Evolutionary conservation across 2,329 filamentous ascomycete genomes (phyloP), one percentile per base, ranked within the genome.

Genomic region (Aaosphaeria arxii): DNA sequence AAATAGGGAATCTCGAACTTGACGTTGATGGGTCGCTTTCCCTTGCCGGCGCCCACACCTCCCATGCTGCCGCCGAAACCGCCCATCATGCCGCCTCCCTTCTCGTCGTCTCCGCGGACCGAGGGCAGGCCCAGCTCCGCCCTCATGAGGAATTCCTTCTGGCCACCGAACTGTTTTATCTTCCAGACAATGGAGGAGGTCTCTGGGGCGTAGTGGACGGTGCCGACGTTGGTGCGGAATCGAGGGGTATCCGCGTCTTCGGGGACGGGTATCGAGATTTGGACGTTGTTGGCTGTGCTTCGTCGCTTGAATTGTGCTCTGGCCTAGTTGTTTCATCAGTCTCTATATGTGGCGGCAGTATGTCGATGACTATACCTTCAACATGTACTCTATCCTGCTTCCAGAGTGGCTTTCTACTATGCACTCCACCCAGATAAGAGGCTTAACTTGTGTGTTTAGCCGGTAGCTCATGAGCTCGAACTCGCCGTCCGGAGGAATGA

Each of bases 1-100:
- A 99, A 99, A 75, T 99, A 99, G n/a, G 94, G 94, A 67, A 99
- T 99, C 77, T 99, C 94, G 70, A 99, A 99, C 77, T 99, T 99
- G 76, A 99, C 94, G 71, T 91, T 92, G 64, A 99, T 99, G 1
- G 94, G 94, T 59, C 94, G 79, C 80, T 97, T 99, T 17, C 89
- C 89, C 76, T 97, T 97, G 49, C 84, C 86, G 17, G 73, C 74
- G 4, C 84, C 85, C 30, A 94, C 83, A 55, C 92, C 92, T 50
- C 92, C 92, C 91, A 96, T 96, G 68, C 90, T 96, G 17, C 92
- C 92, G 54, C 92, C 92, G 63, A 96, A 96, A 1, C 92, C 92
- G 63, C 92, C 92, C 58, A 92, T 97, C 92, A 97, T 97, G 55
- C 92, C 92, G 53, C 92, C 92, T 38, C 92, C 92, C 63, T 89